Evolutionary conservation across 2,329 filamentous ascomycete species (phyloP).

Genomic region (Sporothrix sp.): DNA sequence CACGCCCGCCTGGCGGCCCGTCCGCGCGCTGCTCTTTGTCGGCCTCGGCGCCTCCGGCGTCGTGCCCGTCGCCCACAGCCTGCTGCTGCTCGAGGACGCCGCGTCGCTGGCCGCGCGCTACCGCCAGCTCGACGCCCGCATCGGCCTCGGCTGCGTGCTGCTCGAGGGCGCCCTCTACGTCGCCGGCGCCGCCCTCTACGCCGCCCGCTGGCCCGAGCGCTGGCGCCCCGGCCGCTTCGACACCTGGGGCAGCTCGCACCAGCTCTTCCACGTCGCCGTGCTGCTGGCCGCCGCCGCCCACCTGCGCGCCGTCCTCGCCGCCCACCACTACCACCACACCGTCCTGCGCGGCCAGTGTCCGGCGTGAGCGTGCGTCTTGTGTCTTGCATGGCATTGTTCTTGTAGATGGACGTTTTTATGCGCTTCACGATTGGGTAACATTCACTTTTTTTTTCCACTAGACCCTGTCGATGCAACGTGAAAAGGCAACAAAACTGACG

Average conservation of each 20-base stretch:
- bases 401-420: too few relatives aligned
- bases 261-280: constrained; percentile 90
- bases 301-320: constrained; percentile 68
- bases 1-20: constrained; percentile 72
- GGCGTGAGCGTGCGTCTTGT: too few relatives aligned
- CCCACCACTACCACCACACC: constrained; percentile 77
- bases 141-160: constrained; percentile 73
- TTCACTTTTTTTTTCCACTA: too few relatives aligned
- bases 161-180: constrained; percentile 79
- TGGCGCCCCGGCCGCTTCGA: constrained; percentile 71
- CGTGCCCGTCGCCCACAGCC: constrained; percentile 71
- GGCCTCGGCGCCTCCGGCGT: constrained; percentile 75
- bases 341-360: constrained; percentile 43
- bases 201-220: constrained; percentile 75
- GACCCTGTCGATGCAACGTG: too few relatives aligned
- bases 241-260: constrained; percentile 87
- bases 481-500: too few relatives aligned
- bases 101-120: constrained; percentile 45
- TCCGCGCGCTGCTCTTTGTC: constrained; percentile 83
- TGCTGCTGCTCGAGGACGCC: constrained; percentile 26
- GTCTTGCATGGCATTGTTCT: too few relatives aligned
- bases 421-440: too few relatives aligned
- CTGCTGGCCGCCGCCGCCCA: constrained; percentile 73
- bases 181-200: constrained; percentile 75
- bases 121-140: constrained; percentile 54